phyloP scores from a whole-genome alignment of 2,329 filamentous ascomycete species.

The Pseudogymnoascus sp. region DNA sequence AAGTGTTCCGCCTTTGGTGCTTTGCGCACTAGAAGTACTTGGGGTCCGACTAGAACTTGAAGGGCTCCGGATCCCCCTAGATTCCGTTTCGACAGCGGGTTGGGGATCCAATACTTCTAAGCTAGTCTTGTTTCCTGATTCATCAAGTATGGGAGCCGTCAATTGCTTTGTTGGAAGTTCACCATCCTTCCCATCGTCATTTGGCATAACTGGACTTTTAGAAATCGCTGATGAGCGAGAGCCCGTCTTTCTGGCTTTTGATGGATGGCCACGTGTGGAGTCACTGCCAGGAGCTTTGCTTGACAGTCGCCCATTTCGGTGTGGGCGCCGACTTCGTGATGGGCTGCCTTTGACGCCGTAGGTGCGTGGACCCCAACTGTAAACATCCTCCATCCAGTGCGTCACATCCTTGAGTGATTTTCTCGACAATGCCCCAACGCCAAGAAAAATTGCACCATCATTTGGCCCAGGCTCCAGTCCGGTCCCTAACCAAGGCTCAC shows the following conservation, averaged over 20 bases:
- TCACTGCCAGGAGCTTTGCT: neutral
- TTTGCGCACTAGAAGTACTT: slow-evolving; percentile 10
- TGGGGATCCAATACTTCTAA: neutral
- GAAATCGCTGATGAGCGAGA: neutral
- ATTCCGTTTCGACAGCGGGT: neutral
- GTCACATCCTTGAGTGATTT: slow-evolving; percentile 64
- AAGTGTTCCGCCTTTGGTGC: slow-evolving; percentile 32
- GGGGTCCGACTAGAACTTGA: slow-evolving; percentile 3
- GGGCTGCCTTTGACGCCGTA: slow-evolving; percentile 81
- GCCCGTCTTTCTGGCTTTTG: neutral
- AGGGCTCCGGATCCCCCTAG: slow-evolving; percentile 7
- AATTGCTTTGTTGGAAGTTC: neutral
- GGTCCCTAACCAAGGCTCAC: slow-evolving; percentile 59
- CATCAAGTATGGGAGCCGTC: neutral
- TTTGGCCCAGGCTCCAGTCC: slow-evolving; percentile 59
- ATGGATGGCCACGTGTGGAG: slow-evolving; percentile 26
- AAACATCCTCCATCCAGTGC: slow-evolving; percentile 83
- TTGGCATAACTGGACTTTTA: neutral
- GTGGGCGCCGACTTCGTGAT: slow-evolving; percentile 45
- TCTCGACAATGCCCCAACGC: slow-evolving; percentile 63
- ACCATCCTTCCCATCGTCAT: neutral
- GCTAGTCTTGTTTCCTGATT: neutral
- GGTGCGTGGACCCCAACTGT: slow-evolving; percentile 71
- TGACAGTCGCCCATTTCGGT: neutral
- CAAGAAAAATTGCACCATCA: slow-evolving; percentile 82